Base-by-base conservation (phyloP, 306 rosid species). In the Sechiopsis laciniata region DNA sequence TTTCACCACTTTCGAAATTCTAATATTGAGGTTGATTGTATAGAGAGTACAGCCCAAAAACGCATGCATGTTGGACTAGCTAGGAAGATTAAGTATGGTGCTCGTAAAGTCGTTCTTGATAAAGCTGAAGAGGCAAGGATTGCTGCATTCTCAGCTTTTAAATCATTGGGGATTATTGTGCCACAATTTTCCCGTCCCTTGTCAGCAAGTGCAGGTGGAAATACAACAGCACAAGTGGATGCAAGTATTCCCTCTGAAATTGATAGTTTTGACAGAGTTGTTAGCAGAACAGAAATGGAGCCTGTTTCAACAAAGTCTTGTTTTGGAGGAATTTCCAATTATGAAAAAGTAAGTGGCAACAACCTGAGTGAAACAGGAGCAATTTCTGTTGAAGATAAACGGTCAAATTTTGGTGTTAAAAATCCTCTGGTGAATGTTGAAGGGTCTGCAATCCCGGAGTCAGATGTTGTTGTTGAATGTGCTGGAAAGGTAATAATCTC, bases 121-220 rank as follows among this genome's bases (percentile, higher is more conserved):
- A 89, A 90, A 83, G 98, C 98, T 70, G 98, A 94, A 82, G 98
- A 94, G 85, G 98, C 97, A 37, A 90, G 96, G 87, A 59, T 75
- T 79, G 95, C 90, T 79, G 97, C 97, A 79, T 90, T 90, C 76
- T 79, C 89, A 19, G 95, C 95, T 59, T 89, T 89, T 63, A 94
- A 87, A 85, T 88, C 98, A 76, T 96, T 94, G 16, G 98, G 98
- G 78, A 82, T 81, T 6, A 64, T 72, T 82, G 91, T 90, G 73
- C 98, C 91, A n/a, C 95, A 80, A 75, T 80, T 89, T 82, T 79
- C 88, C 80, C 83, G 58, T 48, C 82, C 85, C 55, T 50, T 83
- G 55, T 81, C 86, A 71, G 63, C 79, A 55, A 76, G 79, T 77
- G 71, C 78, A 56, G 78, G 68, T 55, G 78, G 66, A 56, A 73